A percentile compares a stretch with the other conserved stretches of the same genome.
Conservation (phyloP, 768 basidiomycete species). For the Auriscalpium microsporum region DNA sequence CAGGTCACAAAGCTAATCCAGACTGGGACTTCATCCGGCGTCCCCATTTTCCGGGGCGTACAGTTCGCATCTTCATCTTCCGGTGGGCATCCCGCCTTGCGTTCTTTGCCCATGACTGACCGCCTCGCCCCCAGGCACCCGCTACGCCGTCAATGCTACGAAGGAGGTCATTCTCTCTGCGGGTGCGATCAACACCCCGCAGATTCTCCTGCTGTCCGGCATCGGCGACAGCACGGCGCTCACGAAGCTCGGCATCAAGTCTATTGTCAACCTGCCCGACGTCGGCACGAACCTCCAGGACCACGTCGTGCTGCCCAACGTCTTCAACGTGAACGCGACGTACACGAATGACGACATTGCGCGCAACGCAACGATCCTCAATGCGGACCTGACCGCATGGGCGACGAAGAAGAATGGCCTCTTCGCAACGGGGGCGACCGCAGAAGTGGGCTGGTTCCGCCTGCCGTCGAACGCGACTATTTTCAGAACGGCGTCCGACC, state of each 20-base stretch:
- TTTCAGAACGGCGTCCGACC: not conserved
- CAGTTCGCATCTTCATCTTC: not conserved
- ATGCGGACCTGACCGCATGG: not conserved
- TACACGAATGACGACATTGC: not conserved
- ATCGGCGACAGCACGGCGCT: not conserved
- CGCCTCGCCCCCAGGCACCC: not conserved
- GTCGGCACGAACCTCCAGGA: constrained; percentile 1
- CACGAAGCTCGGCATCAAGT: not conserved
- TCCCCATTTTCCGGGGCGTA: constrained; percentile 1
- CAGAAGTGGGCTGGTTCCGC: constrained; percentile 1
- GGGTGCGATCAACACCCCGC: not conserved
- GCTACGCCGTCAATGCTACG: not conserved
- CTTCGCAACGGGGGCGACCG: not conserved
- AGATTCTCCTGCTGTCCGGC: not conserved
- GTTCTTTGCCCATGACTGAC: not conserved
- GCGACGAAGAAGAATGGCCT: not conserved
- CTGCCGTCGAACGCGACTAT: not conserved
- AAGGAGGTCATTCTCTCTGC: constrained; percentile 2
- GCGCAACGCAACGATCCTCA: not conserved
- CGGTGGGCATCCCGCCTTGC: not conserved
- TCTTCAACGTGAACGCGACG: constrained; percentile 1
- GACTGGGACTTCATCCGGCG: not conserved
- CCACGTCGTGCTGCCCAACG: not conserved
- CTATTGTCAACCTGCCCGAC: not conserved
- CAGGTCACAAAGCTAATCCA: constrained; percentile 1